These are phyloP conservation scores for Uronychia binucleata DNA, from an alignment of 73 alveolate species.

Conservation along the genomic window DNA sequence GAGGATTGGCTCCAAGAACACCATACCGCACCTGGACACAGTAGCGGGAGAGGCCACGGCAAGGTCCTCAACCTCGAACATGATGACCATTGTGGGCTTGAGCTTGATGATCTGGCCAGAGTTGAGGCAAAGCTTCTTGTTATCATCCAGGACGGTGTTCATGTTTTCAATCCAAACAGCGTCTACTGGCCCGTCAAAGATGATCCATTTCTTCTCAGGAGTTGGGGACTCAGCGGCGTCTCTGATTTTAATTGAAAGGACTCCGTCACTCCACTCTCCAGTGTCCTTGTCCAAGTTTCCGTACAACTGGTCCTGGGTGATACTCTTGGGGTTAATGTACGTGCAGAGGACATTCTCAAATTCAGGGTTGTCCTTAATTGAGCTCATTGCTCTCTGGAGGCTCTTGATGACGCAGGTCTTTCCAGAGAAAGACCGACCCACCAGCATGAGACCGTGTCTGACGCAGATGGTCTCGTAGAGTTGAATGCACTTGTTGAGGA, in stretches of 20 bases:
- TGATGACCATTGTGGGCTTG: constrained; percentile 87
- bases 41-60: constrained; percentile 97
- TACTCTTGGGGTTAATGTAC: constrained; percentile 93
- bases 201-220: constrained; percentile 92
- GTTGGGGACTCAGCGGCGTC: constrained; percentile 88
- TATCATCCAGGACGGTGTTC: constrained; percentile 99
- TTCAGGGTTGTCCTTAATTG: constrained; percentile 67
- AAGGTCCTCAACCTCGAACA: constrained; percentile 95
- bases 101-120: constrained; percentile 94
- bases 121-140: constrained; percentile 95
- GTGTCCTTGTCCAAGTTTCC: constrained; percentile 87
- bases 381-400: constrained; percentile 77
- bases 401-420: constrained; percentile 88
- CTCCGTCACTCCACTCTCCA: constrained; percentile 97
- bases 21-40: constrained; percentile 99
- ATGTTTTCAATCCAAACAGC: constrained; percentile 99
- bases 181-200: constrained; percentile 98
- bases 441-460: constrained; percentile 99
- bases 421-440: constrained; percentile 93
- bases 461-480: constrained; percentile 97
- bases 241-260: constrained; percentile 85
- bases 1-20: constrained; percentile 96
- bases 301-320: constrained; percentile 86
- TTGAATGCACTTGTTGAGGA: constrained; percentile 96
- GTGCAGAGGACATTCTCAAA: constrained; percentile 46